These are phyloP conservation scores for Globisporangium splendens DNA, from an alignment of 352 stramenopile genomes.

Conservation along the genomic window DNA sequence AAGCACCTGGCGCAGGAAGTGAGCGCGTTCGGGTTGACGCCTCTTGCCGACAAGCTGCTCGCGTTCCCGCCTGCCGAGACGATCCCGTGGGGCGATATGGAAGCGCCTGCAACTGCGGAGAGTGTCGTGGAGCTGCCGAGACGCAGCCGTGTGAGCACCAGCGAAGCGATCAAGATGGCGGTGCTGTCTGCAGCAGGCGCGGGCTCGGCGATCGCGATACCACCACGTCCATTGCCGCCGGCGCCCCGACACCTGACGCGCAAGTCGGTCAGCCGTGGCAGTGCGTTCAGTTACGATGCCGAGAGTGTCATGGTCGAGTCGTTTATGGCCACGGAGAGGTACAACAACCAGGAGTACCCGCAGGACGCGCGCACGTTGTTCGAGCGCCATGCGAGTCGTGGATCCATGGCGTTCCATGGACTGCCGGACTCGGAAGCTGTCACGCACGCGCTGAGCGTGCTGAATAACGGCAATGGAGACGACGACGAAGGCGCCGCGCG, in stretches of 20 bases:
- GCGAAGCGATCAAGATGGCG: slow-evolving; percentile 22
- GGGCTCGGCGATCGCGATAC: slow-evolving; percentile 13
- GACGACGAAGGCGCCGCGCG: not conserved
- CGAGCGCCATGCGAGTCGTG: slow-evolving; percentile 79
- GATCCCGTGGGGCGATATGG: slow-evolving; percentile 48
- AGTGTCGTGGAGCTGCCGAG: slow-evolving; percentile 1
- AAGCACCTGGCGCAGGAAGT: slow-evolving; percentile 86
- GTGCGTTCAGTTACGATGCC: slow-evolving; percentile 86
- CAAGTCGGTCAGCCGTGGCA: slow-evolving; percentile 51
- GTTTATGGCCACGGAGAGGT: slow-evolving; percentile 80
- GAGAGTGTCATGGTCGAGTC: slow-evolving; percentile 89
- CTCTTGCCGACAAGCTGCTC: slow-evolving; percentile 66
- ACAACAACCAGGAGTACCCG: slow-evolving; percentile 27
- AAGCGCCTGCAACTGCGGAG: slow-evolving; percentile 19
- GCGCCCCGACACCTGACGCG: slow-evolving; percentile 16
- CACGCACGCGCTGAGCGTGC: slow-evolving; percentile 13
- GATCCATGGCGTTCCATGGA: slow-evolving; percentile 75
- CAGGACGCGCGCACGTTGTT: slow-evolving; percentile 57
- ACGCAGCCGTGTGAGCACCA: slow-evolving; percentile 2
- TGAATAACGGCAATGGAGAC: not conserved
- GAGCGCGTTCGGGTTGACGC: slow-evolving; percentile 51
- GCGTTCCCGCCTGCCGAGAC: slow-evolving; percentile 75
- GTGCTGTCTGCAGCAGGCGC: not conserved
- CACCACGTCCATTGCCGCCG: slow-evolving; percentile 22
- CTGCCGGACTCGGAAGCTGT: slow-evolving; percentile 27